phyloP scores from a whole-genome alignment of 2,329 filamentous ascomycete genomes.

The Fusarium gaditjirri region DNA sequence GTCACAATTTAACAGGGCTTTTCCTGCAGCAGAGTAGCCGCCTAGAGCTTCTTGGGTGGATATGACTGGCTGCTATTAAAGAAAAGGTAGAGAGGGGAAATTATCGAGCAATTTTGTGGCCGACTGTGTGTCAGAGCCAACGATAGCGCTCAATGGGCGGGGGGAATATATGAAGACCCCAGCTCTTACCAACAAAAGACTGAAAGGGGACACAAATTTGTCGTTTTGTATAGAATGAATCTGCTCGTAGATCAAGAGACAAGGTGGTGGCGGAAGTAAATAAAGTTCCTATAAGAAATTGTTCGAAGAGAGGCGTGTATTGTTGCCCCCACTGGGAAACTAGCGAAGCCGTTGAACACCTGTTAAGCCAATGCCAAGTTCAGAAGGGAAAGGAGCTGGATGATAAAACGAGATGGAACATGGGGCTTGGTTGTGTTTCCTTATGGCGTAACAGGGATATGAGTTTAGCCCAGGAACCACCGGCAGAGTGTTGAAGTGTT shows the following conservation, averaged over 20 bases:
- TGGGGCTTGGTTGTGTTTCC: constrained; percentile 20
- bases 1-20: constrained; percentile 30
- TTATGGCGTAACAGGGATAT: constrained; percentile 40
- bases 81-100: constrained; percentile 13
- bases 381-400: constrained; percentile 16
- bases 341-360: constrained; percentile 11
- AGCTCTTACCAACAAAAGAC: background rate
- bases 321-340: constrained; percentile 10
- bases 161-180: constrained; percentile 2
- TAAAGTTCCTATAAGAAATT: constrained; percentile 17
- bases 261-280: constrained; percentile 16
- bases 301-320: constrained; percentile 10
- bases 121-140: constrained; percentile 29
- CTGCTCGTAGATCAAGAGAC: background rate
- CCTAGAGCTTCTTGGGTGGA: constrained; percentile 13
- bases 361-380: constrained; percentile 12
- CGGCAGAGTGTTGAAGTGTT: constrained; percentile 6
- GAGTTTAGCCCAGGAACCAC: constrained; percentile 23
- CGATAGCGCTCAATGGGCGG: constrained; percentile 20
- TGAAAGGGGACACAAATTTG: background rate
- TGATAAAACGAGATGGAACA: constrained; percentile 18
- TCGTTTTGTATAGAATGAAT: background rate
- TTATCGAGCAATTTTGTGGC: constrained; percentile 31
- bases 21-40: constrained; percentile 13
- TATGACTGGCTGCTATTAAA: constrained; percentile 21